phyloP scores from a whole-genome alignment of 176 grass and related monocot species.

The Hordeum marinum region DNA sequence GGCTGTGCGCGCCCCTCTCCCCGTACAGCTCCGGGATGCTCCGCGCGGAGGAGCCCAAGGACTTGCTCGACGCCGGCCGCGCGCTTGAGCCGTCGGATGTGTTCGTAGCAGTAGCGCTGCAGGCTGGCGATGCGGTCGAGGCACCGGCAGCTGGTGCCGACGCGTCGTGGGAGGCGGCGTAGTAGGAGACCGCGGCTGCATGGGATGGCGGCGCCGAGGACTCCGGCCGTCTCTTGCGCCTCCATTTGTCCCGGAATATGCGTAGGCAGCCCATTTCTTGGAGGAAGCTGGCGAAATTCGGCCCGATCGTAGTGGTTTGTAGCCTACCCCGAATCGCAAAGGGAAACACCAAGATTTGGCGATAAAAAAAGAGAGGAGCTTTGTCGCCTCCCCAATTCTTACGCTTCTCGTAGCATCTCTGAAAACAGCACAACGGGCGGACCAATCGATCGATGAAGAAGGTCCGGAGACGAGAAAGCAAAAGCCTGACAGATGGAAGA shows the following conservation, averaged over 20 bases:
- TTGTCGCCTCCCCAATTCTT: background rate
- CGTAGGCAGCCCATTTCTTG: constrained; percentile 41
- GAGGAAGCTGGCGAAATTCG: background rate
- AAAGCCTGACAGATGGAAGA: background rate
- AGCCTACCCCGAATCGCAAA: background rate
- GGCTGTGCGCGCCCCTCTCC: constrained; percentile 26
- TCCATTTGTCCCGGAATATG: constrained; percentile 11
- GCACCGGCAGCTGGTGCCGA: background rate
- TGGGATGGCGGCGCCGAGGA: background rate
- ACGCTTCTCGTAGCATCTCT: background rate
- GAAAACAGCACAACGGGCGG: background rate
- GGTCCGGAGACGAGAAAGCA: background rate
- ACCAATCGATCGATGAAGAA: background rate
- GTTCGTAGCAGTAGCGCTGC: background rate
- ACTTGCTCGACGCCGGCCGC: constrained; percentile 35
- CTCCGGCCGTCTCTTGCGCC: background rate
- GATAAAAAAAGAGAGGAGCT: background rate
- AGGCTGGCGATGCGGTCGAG: background rate
- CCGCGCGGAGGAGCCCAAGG: constrained; percentile 35
- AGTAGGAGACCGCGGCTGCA: background rate
- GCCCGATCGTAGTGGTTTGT: background rate
- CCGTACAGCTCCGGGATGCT: constrained; percentile 59
- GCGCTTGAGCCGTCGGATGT: constrained; percentile 16
- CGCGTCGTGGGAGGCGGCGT: background rate
- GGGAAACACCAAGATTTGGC: background rate